Base-by-base conservation (phyloP, 2,329 filamentous ascomycete species). In the Colletotrichum acutatum region DNA sequence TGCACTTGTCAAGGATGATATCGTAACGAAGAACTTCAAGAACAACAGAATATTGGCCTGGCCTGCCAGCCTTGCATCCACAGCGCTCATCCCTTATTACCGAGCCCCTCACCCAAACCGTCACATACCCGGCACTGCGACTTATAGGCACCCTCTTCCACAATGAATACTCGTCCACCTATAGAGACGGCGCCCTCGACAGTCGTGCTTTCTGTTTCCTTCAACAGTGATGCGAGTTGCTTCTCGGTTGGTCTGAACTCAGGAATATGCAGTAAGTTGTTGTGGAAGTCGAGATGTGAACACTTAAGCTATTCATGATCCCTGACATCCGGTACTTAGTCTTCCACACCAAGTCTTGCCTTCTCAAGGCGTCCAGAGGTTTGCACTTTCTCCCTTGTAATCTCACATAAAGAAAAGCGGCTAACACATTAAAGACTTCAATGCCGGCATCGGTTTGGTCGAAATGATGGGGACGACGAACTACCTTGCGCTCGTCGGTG, bases 391-490 rank as follows among this genome's bases (percentile, higher is more conserved):
- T 4, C 53, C 28, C 4, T 26, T 12, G 22, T 22, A 16, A 26
- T 26, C 7, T 1, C 30, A 24, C 19, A 9, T 8, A 24, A 12
- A 26, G 1, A 24, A 24, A 64, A 9, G 19, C 53, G 56, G 42
- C 67, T 70, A 34, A 63, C n/a, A 19, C 14, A 30, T 28, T 30
- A 58, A 74, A 93, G 92, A 94, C 78, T 94, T 95, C 84, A 94
- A 93, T 80, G 94, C 93, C 22, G 95, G 95, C 59, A 91, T 98
- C 75, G 94, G 93, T 53, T 87, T 94, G 53, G 94, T 93, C 30
- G 92, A 95, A 82, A 97, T 98, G 94, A 91, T 98, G 81, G 94
- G 93, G 57, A 93, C 91, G 76, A 92, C 94, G 66, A 95, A 96
- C 83, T 97, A 95, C 81, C 87, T 98, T 46, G 96, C 94, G 32